Evolutionary conservation across 228 moss, liverwort and hornwort species (phyloP).

Genomic region (Sphagnum magellanicum): DNA sequence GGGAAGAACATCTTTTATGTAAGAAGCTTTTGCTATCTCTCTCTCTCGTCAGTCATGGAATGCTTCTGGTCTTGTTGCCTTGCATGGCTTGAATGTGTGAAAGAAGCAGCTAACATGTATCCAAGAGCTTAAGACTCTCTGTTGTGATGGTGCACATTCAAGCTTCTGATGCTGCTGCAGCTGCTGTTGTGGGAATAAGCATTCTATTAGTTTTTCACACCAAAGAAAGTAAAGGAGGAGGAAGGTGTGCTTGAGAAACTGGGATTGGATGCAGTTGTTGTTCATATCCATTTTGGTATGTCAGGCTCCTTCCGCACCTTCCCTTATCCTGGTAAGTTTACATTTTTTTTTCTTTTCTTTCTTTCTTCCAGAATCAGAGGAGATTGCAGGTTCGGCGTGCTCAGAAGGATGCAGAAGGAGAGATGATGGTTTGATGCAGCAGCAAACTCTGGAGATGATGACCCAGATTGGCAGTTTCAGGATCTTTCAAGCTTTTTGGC

Average conservation of each 20-base stretch:
- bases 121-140: background rate
- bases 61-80: conserved; percentile 1
- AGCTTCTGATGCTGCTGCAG: background rate
- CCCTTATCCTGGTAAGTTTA: conserved; percentile 51
- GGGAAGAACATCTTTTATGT: conserved; percentile 97
- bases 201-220: conserved; percentile 69
- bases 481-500: no score
- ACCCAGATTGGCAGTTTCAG: no score
- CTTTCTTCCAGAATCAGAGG: no score
- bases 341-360: background rate
- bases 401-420: no score
- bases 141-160: background rate
- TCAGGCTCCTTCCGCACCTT: conserved; percentile 84
- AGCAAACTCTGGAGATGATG: no score
- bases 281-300: conserved; percentile 90
- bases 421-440: no score
- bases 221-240: conserved; percentile 32
- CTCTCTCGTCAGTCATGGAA: background rate
- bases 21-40: conserved; percentile 9
- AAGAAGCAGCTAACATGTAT: background rate
- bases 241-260: conserved; percentile 28
- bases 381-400: background rate
- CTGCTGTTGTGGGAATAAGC: background rate
- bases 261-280: conserved; percentile 57
- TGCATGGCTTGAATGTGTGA: no score